Conservation (phyloP, 192 early-diverging fungal species). For the Coemansia sp. region DNA sequence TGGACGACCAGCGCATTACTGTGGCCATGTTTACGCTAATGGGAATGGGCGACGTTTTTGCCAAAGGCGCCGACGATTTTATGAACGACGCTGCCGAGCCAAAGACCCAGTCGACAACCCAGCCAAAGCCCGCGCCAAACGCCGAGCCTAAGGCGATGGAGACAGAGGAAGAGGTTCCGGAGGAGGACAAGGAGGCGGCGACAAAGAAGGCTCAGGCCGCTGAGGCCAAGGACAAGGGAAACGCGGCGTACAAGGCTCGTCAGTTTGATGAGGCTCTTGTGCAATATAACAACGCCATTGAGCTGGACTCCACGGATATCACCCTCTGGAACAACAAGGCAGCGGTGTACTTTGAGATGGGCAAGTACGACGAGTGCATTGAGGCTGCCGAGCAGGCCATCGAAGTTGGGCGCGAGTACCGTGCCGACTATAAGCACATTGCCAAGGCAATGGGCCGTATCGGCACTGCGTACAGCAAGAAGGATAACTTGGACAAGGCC, state of each 20-base stretch:
- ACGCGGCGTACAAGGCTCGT: constrained; percentile 89
- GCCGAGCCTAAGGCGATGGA: constrained; percentile 37
- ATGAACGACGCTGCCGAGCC: constrained; percentile 2
- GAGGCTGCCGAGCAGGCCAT: constrained; percentile 89
- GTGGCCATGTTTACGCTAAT: constrained; percentile 72
- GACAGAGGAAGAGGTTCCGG: constrained; percentile 53
- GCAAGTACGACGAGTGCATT: constrained; percentile 90
- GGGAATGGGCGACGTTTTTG: constrained; percentile 63
- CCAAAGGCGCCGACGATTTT: constrained; percentile 36
- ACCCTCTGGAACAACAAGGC: constrained; percentile 97
- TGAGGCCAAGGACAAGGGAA: constrained; percentile 85
- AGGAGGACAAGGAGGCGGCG: constrained; percentile 62
- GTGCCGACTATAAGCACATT: constrained; percentile 94
- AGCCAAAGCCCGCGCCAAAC: constrained; percentile 24
- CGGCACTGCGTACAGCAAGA: constrained; percentile 84
- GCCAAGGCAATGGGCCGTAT: constrained; percentile 93
- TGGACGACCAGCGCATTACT: constrained; percentile 85
- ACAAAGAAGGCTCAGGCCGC: constrained; percentile 70
- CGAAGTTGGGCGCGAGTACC: constrained; percentile 86
- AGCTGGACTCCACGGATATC: constrained; percentile 86
- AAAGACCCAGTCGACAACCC: constrained; percentile 15
- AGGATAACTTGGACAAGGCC: constrained; percentile 77
- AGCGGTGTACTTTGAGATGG: constrained; percentile 94
- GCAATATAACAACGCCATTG: constrained; percentile 90
- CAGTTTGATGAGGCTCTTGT: constrained; percentile 85